Evolutionary conservation across 2,329 filamentous ascomycete species (phyloP).

Genomic region (Hirsutella minnesotensis): DNA sequence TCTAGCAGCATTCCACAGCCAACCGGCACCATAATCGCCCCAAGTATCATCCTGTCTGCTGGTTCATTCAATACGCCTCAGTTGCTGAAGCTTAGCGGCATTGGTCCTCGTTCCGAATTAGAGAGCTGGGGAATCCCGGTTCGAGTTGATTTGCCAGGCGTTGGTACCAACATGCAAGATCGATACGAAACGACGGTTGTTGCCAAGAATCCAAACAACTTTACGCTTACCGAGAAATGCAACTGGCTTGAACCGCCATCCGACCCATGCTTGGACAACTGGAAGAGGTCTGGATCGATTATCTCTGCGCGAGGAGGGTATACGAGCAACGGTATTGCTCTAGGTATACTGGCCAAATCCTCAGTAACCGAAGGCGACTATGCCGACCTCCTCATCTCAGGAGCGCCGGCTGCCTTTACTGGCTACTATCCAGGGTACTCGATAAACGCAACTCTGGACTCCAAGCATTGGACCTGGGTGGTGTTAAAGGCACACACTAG

Average conservation of each 20-base stretch:
- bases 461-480: slow-evolving; percentile 23
- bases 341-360: slow-evolving; percentile 13
- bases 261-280: slow-evolving; percentile 20
- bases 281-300: background rate
- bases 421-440: slow-evolving; percentile 17
- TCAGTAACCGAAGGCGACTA: slow-evolving; percentile 16
- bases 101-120: slow-evolving; percentile 28
- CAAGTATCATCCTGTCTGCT: slow-evolving; percentile 35
- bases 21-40: slow-evolving; percentile 17
- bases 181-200: slow-evolving; percentile 14
- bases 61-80: slow-evolving; percentile 35
- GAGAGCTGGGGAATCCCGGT: slow-evolving; percentile 34
- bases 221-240: slow-evolving; percentile 10
- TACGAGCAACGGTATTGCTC: slow-evolving; percentile 10
- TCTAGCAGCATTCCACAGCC: slow-evolving; percentile 6
- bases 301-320: slow-evolving; percentile 10
- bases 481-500: slow-evolving; percentile 49
- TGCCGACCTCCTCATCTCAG: slow-evolving; percentile 13
- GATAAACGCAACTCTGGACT: slow-evolving; percentile 7
- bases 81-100: slow-evolving; percentile 32
- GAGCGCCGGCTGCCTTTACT: slow-evolving; percentile 13
- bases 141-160: slow-evolving; percentile 45
- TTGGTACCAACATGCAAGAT: slow-evolving; percentile 40
- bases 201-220: slow-evolving; percentile 4
- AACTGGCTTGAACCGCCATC: slow-evolving; percentile 14